Base-by-base conservation (phyloP, 1,284 basidiomycete species). In the Somion occarium region DNA sequence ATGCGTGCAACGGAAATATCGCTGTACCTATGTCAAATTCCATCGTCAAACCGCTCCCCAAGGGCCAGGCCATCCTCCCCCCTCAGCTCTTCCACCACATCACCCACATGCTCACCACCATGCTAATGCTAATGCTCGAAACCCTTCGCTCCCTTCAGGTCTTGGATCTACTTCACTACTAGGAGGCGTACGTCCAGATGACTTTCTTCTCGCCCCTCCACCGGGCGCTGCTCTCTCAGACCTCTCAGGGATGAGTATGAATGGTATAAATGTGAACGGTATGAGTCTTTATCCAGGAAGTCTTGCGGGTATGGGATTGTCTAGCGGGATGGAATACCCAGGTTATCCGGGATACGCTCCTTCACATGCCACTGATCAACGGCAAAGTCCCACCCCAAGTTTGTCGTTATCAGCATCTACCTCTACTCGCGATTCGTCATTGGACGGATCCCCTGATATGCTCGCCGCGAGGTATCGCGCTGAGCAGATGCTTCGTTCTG, bases 11-110 rank as follows among this genome's bases (percentile, higher is more conserved):
- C 80, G 87, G 44, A 89, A 89, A 63, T 77, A 75, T 53, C 75
- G 82, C 2, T 94, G 91, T 69, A 90, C 88, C 0, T 93, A 86
- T 64, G 82, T 89, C 69, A 92, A 93, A 62, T 89, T 90, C 60
- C 85, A 88, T 62, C 79, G 84, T n/a, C 88, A 89, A 60, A 88
- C 87, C 0, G 86, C 85, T 0, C 85, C 87, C 18, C 74, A 78
- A 5, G 86, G 86, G 5, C 85, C 86, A 15, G 86, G 85, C 15
- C 86, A 79, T 45, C 69, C 67, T 5, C 52, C 68, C 20, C 68
- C 66, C 38, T 57, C 59, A 18, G 52, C 59, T 13, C 51, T 64
- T 27, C 50, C 56, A 49, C 58, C 56, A 39, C 41, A 46, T 22
- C 43, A 39, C 22, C 51, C 53, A 30, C 53, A 59, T 25, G 49